phyloP scores from a whole-genome alignment of 2,329 filamentous ascomycete species.

The Ceratocystiopsis brevicomis region DNA sequence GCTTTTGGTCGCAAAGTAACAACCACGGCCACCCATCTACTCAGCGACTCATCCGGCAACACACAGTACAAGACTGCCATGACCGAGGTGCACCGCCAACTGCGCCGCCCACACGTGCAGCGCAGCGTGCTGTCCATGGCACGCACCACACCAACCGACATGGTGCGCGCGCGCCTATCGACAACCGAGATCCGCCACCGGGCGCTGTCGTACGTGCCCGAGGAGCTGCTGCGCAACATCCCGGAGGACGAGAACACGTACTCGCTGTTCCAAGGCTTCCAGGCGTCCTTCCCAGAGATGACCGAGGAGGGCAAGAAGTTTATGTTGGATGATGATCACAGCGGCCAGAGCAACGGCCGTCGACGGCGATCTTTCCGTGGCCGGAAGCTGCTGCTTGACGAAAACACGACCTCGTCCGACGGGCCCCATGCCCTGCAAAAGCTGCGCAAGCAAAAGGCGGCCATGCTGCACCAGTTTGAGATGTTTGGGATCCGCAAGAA shows the following conservation, averaged over 20 bases:
- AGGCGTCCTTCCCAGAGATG: conserved; percentile 62
- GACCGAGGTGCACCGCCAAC: conserved; percentile 73
- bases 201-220: conserved; percentile 69
- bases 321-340: conserved; percentile 24
- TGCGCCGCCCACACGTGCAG: conserved; percentile 68
- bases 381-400: conserved; percentile 57
- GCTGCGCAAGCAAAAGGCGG: conserved; percentile 61
- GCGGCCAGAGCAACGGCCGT: conserved; percentile 23
- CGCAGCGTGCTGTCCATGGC: conserved; percentile 82
- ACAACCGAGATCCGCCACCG: conserved; percentile 86
- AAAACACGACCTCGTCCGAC: conserved; percentile 29
- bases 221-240: conserved; percentile 77
- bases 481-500: conserved; percentile 87
- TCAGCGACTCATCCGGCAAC: conserved; percentile 42
- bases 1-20: conserved; percentile 90
- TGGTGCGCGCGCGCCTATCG: conserved; percentile 81
- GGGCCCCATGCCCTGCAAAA: conserved; percentile 49
- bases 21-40: conserved; percentile 78
- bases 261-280: conserved; percentile 91
- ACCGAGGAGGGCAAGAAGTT: conserved; percentile 53
- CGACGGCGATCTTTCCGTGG: conserved; percentile 54
- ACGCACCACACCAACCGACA: conserved; percentile 77
- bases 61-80: conserved; percentile 72
- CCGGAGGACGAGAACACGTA: conserved; percentile 73
- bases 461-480: conserved; percentile 69